phyloP scores from a whole-genome alignment of 2,329 filamentous ascomycete genomes.

The Hymenoscyphus fraxineus region DNA sequence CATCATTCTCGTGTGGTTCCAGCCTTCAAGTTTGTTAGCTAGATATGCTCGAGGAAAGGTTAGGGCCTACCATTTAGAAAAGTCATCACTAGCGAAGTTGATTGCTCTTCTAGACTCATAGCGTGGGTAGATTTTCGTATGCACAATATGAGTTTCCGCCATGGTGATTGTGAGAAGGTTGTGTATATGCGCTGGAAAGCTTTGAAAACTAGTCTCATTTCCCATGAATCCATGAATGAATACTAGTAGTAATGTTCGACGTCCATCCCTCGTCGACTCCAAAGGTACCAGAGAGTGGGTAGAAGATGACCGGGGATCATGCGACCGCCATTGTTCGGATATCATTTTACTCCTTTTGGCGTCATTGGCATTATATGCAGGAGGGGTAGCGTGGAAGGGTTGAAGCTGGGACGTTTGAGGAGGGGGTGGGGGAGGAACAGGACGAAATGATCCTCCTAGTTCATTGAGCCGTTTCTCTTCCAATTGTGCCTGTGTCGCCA shows the following conservation, averaged over 20 bases:
- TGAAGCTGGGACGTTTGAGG: slow-evolving; percentile 23
- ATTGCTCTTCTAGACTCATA: slow-evolving; percentile 74
- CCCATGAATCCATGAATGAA: slow-evolving; percentile 93
- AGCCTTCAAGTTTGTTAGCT: slow-evolving; percentile 48
- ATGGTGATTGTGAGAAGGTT: slow-evolving; percentile 64
- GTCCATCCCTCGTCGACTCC: slow-evolving; percentile 33
- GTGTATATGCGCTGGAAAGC: slow-evolving; percentile 85
- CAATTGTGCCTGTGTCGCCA: slow-evolving; percentile 24
- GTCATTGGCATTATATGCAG: slow-evolving; percentile 31
- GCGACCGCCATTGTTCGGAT: slow-evolving; percentile 34
- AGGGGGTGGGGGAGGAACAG: slow-evolving; percentile 28
- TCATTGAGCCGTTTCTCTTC: slow-evolving; percentile 21
- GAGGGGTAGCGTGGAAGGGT: slow-evolving; percentile 21
- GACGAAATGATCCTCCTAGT: not conserved
- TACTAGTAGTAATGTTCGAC: slow-evolving; percentile 64
- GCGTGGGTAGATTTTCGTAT: slow-evolving; percentile 80
- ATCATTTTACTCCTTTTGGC: slow-evolving; percentile 28
- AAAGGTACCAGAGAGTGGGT: slow-evolving; percentile 34
- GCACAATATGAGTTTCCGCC: slow-evolving; percentile 70
- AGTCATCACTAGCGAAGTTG: slow-evolving; percentile 72
- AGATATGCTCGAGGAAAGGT: slow-evolving; percentile 7
- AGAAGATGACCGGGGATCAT: slow-evolving; percentile 34
- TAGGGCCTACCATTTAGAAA: slow-evolving; percentile 64
- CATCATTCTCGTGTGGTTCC: slow-evolving; percentile 66
- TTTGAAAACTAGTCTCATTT: slow-evolving; percentile 79